Base-by-base conservation (phyloP, 2,329 filamentous ascomycete species). In the Fusarium sp. region DNA sequence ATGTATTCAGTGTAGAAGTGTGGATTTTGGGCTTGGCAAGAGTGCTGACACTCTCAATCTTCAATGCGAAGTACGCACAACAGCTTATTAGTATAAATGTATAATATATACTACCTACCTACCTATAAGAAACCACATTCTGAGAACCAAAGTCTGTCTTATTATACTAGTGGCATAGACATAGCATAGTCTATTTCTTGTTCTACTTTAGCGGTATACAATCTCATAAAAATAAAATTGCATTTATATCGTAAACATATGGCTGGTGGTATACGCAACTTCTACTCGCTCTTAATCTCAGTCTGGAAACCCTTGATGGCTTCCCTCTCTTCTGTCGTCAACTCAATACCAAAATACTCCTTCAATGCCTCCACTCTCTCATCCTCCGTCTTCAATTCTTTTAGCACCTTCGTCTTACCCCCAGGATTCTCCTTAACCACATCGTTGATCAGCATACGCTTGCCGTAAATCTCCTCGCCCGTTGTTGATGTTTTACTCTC, bases 371-470 rank as follows among this genome's bases (percentile, higher is more conserved):
- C 61, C n/a, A 88, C 75, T 41, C 87, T 81, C 73, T 89, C 85
- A 11, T 75, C 75, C 71, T 91, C 88, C 0, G 66, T 84, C 67
- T 75, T 74, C 58, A 86, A 82, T 41, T 76, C 78, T 62, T 79
- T 75, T 11, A 89, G 69, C 14, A 85, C 70, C 62, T 80, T 78
- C 17, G 84, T 85, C 75, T 80, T 80, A 4, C 85, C 86, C 11
- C 80, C 79, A 31, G 84, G 65, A 66, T 86, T 85, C 76, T 78
- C 80, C 76, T 89, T 90, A 41, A 90, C 76, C 18, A 81, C 76
- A 7, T 77, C 81, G 21, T 83, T 81, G 6, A 82, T 74, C 65
- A 90, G 72, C 75, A 86, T 83, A 53, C 84, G 75, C 72, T 86
- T 84, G 3, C 87, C 88, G 25, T 82, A 78, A 45, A 87, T 80